These are phyloP conservation scores for Monascus ruber DNA, from an alignment of 2,329 filamentous ascomycete species.

Conservation along the genomic window DNA sequence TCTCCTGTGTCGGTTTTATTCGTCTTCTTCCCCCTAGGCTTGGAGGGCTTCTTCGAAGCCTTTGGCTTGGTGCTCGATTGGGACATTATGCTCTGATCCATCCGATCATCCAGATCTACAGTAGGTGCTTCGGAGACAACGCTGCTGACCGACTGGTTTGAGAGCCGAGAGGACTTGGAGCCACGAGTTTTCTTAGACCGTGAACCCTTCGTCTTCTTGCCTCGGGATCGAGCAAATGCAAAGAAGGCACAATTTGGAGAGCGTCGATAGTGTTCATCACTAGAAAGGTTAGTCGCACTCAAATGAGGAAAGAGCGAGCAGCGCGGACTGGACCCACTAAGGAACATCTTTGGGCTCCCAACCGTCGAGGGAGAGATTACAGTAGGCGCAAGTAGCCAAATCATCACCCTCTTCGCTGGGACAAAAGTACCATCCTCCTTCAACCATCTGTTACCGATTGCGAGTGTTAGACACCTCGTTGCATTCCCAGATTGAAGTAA, in stretches of 20 bases:
- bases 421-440: constrained; percentile 89
- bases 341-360: constrained; percentile 94
- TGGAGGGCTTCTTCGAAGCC: constrained; percentile 32
- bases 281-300: constrained; percentile 24
- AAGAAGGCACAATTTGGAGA: constrained; percentile 78
- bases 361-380: constrained; percentile 75
- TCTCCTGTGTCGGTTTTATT: constrained; percentile 35
- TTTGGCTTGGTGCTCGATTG: constrained; percentile 42
- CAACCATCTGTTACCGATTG: constrained; percentile 53
- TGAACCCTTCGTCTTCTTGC: constrained; percentile 46
- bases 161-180: constrained; percentile 61
- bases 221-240: constrained; percentile 44
- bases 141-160: constrained; percentile 38
- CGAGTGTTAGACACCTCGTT: constrained; percentile 9
- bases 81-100: constrained; percentile 48
- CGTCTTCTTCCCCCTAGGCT: constrained; percentile 22
- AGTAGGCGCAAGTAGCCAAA: constrained; percentile 84
- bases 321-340: constrained; percentile 44
- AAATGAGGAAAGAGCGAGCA: constrained; percentile 5
- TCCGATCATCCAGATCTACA: constrained; percentile 36
- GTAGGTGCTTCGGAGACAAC: constrained; percentile 34
- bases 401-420: constrained; percentile 75
- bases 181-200: constrained; percentile 43
- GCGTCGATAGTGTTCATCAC: constrained; percentile 74
- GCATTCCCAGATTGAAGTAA: not conserved